phyloP scores from a whole-genome alignment of 2,329 filamentous ascomycete species.

The Apiospora koreana region DNA sequence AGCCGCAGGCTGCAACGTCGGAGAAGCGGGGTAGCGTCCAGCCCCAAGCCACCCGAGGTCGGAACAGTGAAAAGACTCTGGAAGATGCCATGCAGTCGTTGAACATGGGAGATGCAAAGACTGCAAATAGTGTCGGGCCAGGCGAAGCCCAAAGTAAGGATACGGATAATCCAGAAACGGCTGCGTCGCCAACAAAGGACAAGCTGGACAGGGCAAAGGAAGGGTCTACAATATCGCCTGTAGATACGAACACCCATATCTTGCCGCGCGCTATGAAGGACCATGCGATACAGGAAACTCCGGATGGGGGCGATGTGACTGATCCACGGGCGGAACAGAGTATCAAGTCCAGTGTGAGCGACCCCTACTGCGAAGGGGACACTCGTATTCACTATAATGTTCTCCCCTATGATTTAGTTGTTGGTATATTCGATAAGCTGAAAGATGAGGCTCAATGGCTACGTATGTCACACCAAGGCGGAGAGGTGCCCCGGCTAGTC shows the following conservation, averaged over 20 bases:
- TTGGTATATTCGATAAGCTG: constrained; percentile 68
- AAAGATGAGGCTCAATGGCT: constrained; percentile 82
- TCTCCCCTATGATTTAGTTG: constrained; percentile 57
- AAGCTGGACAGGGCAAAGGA: background rate
- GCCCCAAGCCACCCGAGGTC: background rate
- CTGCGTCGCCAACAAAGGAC: background rate
- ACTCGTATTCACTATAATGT: constrained; percentile 73
- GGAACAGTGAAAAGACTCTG: background rate
- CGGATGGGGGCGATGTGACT: constrained; percentile 1
- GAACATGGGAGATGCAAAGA: constrained; percentile 16
- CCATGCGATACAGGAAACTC: background rate
- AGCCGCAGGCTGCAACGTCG: background rate
- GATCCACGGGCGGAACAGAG: constrained; percentile 19
- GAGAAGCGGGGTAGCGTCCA: background rate
- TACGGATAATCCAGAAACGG: background rate
- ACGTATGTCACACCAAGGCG: constrained; percentile 88
- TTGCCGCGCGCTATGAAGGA: background rate
- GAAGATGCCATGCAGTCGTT: constrained; percentile 4
- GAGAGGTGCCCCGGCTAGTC: constrained; percentile 87
- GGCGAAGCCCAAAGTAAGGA: background rate
- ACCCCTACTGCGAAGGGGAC: constrained; percentile 75
- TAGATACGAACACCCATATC: background rate
- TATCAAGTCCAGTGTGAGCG: constrained; percentile 34
- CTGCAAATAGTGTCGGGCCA: constrained; percentile 10
- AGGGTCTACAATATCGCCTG: constrained; percentile 22